phyloP scores from a whole-genome alignment of 2,329 filamentous ascomycete genomes.

The Ophiostoma perfectum region DNA sequence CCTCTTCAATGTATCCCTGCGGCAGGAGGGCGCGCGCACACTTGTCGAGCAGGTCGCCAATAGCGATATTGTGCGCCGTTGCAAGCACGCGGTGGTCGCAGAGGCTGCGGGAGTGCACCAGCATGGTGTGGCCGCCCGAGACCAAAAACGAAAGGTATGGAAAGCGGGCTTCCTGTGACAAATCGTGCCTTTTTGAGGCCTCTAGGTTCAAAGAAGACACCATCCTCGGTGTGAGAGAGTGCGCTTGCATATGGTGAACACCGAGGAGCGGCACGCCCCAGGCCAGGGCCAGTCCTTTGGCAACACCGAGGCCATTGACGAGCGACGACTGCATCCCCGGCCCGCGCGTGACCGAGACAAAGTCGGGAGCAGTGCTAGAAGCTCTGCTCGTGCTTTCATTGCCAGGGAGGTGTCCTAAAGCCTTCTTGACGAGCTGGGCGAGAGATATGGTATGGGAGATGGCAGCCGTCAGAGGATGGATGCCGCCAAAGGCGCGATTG shows the following conservation, averaged over 20 bases:
- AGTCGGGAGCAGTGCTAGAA: slow-evolving; percentile 44
- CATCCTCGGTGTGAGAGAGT: slow-evolving; percentile 81
- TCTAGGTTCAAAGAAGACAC: slow-evolving; percentile 45
- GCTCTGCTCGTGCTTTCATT: no score
- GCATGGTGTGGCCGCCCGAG: slow-evolving; percentile 85
- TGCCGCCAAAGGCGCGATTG: slow-evolving; percentile 66
- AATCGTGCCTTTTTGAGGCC: not conserved
- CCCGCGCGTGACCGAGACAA: slow-evolving; percentile 83
- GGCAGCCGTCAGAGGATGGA: slow-evolving; percentile 72
- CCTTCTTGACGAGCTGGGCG: slow-evolving; percentile 60
- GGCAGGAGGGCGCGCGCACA: slow-evolving; percentile 73
- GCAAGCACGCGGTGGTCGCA: slow-evolving; percentile 69
- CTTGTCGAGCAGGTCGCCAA: slow-evolving; percentile 89
- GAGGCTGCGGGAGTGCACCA: slow-evolving; percentile 67
- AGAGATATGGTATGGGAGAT: slow-evolving; percentile 69
- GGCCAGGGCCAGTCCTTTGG: slow-evolving; percentile 79
- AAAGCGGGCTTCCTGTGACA: slow-evolving; percentile 42
- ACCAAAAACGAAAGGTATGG: slow-evolving; percentile 86
- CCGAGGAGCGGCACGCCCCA: slow-evolving; percentile 79
- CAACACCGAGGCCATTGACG: slow-evolving; percentile 70
- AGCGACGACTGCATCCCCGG: slow-evolving; percentile 83
- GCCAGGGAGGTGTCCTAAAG: slow-evolving; percentile 49
- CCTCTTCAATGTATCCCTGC: slow-evolving; percentile 45
- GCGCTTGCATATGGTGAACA: slow-evolving; percentile 96
- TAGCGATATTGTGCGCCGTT: slow-evolving; percentile 69